Evolutionary conservation across 192 early-diverging fungal species (phyloP).

Genomic region (Backusella morwellensis): DNA sequence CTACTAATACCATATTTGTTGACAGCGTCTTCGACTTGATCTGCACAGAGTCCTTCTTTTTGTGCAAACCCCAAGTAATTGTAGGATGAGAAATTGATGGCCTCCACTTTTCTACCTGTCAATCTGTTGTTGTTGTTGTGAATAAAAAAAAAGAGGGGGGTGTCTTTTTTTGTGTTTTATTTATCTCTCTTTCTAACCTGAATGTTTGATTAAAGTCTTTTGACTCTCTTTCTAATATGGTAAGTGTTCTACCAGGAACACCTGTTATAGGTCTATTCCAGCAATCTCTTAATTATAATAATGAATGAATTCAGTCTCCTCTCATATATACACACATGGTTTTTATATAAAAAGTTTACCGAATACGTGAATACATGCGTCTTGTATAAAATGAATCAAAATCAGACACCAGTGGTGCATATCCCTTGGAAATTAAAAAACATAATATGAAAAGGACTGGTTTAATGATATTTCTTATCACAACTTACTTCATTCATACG

Average conservation of each 20-base stretch:
- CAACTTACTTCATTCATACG: conserved; percentile 33
- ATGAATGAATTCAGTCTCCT: background rate
- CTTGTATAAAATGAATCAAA: conserved; percentile 92
- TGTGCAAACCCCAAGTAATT: conserved; percentile 94
- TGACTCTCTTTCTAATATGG: conserved; percentile 72
- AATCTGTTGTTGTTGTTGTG: conserved; percentile 33
- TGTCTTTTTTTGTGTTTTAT: background rate
- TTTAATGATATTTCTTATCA: background rate
- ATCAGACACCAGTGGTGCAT: conserved; percentile 83
- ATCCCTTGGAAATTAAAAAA: conserved; percentile 42
- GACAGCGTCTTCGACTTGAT: conserved; percentile 73
- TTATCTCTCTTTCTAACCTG: conserved; percentile 20
- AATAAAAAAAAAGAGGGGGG: background rate
- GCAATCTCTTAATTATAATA: conserved; percentile 56
- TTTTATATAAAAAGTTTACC: conserved; percentile 18
- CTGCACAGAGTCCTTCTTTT: conserved; percentile 82
- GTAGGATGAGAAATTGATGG: conserved; percentile 87
- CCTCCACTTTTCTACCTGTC: conserved; percentile 68
- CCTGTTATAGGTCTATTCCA: conserved; percentile 91
- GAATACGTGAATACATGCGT: conserved; percentile 78
- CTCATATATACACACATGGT: background rate
- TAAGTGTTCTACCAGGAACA: conserved; percentile 81
- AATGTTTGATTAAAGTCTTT: conserved; percentile 77
- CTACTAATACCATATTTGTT: conserved; percentile 59
- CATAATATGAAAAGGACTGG: background rate